These are phyloP conservation scores for Colletotrichum sp. DNA, from an alignment of 2,329 filamentous ascomycete genomes.

Conservation along the genomic window DNA sequence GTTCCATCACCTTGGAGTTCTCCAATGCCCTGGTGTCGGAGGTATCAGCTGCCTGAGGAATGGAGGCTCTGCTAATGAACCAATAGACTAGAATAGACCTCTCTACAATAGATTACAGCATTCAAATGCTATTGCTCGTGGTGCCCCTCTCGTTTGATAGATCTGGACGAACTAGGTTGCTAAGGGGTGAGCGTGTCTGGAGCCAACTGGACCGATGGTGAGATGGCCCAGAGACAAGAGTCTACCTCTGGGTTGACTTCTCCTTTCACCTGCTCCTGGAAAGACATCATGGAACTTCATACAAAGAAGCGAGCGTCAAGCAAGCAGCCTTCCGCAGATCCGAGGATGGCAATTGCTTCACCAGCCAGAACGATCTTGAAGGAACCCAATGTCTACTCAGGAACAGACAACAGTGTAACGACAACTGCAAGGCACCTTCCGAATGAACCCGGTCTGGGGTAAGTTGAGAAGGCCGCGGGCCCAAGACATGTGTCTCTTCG, in stretches of 20 bases:
- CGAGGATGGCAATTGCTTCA: not conserved
- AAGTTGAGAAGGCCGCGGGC: not conserved
- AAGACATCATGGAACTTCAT: not conserved
- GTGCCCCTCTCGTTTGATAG: not conserved
- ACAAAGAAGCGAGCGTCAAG: not conserved
- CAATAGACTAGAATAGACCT: conserved; percentile 17
- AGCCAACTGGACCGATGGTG: not conserved
- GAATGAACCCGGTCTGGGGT: not conserved
- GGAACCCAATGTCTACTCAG: not conserved
- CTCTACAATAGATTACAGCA: not conserved
- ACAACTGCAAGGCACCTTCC: not conserved
- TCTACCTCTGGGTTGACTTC: not conserved
- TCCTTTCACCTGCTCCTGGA: not conserved
- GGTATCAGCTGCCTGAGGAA: conserved; percentile 8
- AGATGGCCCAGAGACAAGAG: not conserved
- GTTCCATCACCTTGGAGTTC: conserved; percentile 72
- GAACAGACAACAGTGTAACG: not conserved
- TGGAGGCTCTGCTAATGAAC: conserved; percentile 18
- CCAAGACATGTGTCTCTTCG: conserved; percentile 5
- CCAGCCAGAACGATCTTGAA: not conserved
- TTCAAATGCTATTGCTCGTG: not conserved
- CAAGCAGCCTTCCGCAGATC: not conserved
- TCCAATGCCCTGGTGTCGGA: conserved; percentile 54
- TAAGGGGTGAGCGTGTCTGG: not conserved
- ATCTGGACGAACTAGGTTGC: not conserved